Percentiles rank a stretch among this genome's conserved stretches.
These are phyloP conservation scores for Clonostachys rosea DNA, from an alignment of 2,329 filamentous ascomycete genomes.

Conservation along the genomic window DNA sequence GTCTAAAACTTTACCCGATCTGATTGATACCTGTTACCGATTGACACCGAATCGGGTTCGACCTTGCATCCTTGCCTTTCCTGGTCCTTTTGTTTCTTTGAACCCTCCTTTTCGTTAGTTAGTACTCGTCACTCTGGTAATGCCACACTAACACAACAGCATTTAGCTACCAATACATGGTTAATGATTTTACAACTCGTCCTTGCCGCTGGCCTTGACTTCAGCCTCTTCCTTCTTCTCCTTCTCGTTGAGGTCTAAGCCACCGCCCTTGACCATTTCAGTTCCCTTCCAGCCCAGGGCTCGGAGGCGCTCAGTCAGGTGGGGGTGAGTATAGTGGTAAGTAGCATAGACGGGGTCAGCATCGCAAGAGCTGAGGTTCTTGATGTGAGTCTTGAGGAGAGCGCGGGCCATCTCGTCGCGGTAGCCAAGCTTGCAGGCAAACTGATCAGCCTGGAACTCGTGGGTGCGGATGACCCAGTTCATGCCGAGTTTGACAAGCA, in stretches of 20 bases:
- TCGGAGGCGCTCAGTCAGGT: slow-evolving; percentile 86
- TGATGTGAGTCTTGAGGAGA: slow-evolving; percentile 95
- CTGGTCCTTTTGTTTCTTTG: no score
- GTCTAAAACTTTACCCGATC: no score
- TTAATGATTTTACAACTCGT: slow-evolving; percentile 51
- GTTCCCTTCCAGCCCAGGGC: slow-evolving; percentile 81
- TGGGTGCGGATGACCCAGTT: slow-evolving; percentile 92
- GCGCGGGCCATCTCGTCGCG: slow-evolving; percentile 76
- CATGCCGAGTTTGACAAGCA: slow-evolving; percentile 91
- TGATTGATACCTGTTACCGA: no score
- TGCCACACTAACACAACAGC: no score
- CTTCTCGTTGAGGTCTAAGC: slow-evolving; percentile 27
- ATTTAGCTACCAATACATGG: no score
- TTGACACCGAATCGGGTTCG: no score
- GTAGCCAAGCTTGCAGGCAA: slow-evolving; percentile 82
- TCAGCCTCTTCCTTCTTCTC: slow-evolving; percentile 18
- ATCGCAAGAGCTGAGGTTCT: slow-evolving; percentile 98
- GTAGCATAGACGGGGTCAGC: slow-evolving; percentile 97
- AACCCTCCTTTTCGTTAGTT: no score
- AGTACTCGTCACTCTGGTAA: no score
- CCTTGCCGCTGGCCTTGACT: slow-evolving; percentile 69
- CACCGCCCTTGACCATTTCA: slow-evolving; percentile 32
- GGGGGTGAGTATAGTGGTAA: slow-evolving; percentile 98
- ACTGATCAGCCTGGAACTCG: slow-evolving; percentile 93
- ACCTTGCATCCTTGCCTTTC: no score